Conservation (phyloP, 23 red algal species). For the Gracilaria gracilis region DNA sequence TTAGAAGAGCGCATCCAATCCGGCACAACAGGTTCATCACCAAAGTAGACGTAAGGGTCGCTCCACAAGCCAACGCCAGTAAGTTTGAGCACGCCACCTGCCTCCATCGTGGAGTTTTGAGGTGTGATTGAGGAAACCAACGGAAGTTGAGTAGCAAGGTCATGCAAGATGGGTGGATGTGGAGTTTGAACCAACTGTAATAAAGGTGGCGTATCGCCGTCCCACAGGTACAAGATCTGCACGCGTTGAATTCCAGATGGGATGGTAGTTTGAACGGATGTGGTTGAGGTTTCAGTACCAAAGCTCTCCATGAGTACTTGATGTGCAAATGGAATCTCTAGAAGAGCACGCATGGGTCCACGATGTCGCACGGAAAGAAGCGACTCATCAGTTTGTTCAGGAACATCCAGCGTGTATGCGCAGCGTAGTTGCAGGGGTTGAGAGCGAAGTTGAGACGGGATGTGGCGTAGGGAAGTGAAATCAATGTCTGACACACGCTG, state of each 20-base stretch:
- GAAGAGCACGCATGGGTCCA: slow-evolving; percentile 31
- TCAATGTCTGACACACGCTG: slow-evolving; percentile 31
- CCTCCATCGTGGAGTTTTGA: slow-evolving; percentile 48
- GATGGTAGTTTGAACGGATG: not conserved
- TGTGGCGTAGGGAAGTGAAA: not conserved
- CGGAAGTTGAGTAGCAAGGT: slow-evolving; percentile 53
- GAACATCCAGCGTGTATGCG: slow-evolving; percentile 24
- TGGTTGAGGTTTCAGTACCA: slow-evolving; percentile 21
- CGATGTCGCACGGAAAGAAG: slow-evolving; percentile 45
- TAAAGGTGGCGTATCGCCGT: slow-evolving; percentile 2
- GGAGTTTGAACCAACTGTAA: slow-evolving; percentile 24
- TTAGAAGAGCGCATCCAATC: slow-evolving; percentile 40
- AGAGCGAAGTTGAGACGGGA: slow-evolving; percentile 26
- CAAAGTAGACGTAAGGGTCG: slow-evolving; percentile 53
- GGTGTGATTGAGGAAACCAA: slow-evolving; percentile 39
- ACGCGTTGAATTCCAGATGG: slow-evolving; percentile 25
- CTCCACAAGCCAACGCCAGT: slow-evolving; percentile 56
- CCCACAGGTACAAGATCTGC: slow-evolving; percentile 29
- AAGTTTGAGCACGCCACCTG: slow-evolving; percentile 47
- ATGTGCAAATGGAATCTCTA: slow-evolving; percentile 46
- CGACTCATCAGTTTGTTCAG: slow-evolving; percentile 3
- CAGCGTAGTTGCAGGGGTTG: slow-evolving; percentile 41
- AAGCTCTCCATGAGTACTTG: slow-evolving; percentile 51
- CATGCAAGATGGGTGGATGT: slow-evolving; percentile 31
- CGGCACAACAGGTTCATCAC: slow-evolving; percentile 13